A percentile compares a stretch with the other conserved stretches of the same genome.
phyloP scores from a whole-genome alignment of 192 early-diverging fungal genomes.

The Backusella luteola region DNA sequence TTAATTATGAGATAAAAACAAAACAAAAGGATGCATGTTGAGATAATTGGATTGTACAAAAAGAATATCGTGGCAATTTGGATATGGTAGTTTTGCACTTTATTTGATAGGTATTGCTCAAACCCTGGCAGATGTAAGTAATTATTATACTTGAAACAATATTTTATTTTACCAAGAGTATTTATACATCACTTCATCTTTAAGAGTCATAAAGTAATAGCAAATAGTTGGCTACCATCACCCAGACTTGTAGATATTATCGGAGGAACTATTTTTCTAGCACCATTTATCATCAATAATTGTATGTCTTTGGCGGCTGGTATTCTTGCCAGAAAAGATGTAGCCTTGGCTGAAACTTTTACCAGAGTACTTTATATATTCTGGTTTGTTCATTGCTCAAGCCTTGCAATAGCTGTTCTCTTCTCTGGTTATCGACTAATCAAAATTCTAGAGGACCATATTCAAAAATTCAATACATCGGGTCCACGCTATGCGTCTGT shows the following conservation, averaged over 20 bases:
- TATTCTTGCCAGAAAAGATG: conserved; percentile 4
- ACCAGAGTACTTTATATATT: conserved; percentile 23
- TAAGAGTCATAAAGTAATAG: conserved; percentile 32
- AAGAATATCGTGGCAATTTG: conserved; percentile 26
- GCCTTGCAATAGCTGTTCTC: conserved; percentile 11
- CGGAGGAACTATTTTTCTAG: conserved; percentile 17
- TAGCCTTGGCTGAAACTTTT: conserved; percentile 17
- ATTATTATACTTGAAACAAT: too few relatives aligned
- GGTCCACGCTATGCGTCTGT: conserved; percentile 17
- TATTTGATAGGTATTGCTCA: conserved; percentile 34
- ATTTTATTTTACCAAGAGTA: not conserved
- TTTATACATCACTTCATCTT: not conserved
- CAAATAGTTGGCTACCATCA: conserved; percentile 32
- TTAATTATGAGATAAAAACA: not conserved
- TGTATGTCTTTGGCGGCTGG: conserved; percentile 26
- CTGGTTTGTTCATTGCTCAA: conserved; percentile 30
- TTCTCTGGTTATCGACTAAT: conserved; percentile 21
- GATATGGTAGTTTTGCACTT: conserved; percentile 22
- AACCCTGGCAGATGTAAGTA: conserved; percentile 25
- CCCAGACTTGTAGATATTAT: conserved; percentile 23
- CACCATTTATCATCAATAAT: conserved; percentile 31
- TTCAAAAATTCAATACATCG: conserved; percentile 16
- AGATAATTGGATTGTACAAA: not conserved
- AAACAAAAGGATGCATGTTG: not conserved
- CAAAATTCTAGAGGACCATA: conserved; percentile 13